Conservation (phyloP, 345 rosid species). For the Eutrema yunnanense region DNA sequence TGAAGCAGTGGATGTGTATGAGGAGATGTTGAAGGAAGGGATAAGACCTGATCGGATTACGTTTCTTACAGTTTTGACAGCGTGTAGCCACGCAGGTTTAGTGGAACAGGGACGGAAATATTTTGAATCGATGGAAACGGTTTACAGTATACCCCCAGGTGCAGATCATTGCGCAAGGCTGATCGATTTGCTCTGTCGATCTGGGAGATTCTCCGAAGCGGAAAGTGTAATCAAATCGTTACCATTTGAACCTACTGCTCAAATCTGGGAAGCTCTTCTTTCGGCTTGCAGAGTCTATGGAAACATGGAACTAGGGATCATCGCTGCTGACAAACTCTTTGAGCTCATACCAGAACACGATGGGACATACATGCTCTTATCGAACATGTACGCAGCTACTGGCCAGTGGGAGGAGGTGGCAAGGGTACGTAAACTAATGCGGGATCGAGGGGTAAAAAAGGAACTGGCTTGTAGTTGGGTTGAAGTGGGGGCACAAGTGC, state of each 20-base stretch:
- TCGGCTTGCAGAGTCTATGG: constrained; percentile 35
- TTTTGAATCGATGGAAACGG: constrained; percentile 24
- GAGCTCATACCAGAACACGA: constrained; percentile 34
- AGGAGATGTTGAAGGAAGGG: constrained; percentile 32
- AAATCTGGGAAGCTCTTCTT: constrained; percentile 37
- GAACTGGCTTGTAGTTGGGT: constrained; percentile 36
- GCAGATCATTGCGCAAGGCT: constrained; percentile 35
- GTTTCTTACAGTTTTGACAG: constrained; percentile 31
- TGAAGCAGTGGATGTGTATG: constrained; percentile 31
- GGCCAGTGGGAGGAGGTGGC: constrained; percentile 31
- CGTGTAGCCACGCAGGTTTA: constrained; percentile 35
- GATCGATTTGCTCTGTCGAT: constrained; percentile 31
- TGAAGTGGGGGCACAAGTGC: constrained; percentile 25
- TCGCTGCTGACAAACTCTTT: constrained; percentile 32
- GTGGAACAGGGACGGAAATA: constrained; percentile 28
- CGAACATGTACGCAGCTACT: constrained; percentile 31
- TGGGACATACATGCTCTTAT: constrained; percentile 35
- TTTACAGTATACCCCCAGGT: constrained; percentile 24
- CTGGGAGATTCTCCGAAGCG: constrained; percentile 33
- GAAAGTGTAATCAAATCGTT: constrained; percentile 19
- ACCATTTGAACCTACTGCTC: constrained; percentile 28
- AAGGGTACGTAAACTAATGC: constrained; percentile 32
- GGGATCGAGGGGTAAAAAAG: constrained; percentile 33
- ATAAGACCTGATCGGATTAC: constrained; percentile 34
- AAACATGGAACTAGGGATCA: constrained; percentile 34